Percentiles rank a stretch among this genome's conserved stretches.
Evolutionary conservation across 805 yeast species (phyloP).

Genomic region (Myxozyma kluyveri): DNA sequence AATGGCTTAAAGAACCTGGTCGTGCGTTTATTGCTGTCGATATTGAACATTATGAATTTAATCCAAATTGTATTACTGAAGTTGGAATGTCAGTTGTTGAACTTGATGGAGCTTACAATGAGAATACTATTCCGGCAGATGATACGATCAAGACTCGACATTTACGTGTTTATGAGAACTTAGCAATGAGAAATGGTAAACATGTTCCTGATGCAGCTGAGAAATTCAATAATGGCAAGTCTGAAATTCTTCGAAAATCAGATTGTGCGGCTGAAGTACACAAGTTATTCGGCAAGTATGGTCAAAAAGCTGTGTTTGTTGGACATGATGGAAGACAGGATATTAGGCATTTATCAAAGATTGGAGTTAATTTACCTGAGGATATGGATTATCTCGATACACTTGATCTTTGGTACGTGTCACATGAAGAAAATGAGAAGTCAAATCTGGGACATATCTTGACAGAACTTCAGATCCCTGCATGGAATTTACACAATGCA

Average conservation of each 20-base stretch:
- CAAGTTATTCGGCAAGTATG: conserved; percentile 1
- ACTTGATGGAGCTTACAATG: background rate
- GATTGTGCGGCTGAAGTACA: conserved; percentile 1
- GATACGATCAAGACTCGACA: conserved; percentile 2
- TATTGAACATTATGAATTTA: conserved; percentile 14
- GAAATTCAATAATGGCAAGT: conserved; percentile 16
- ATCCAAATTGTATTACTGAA: conserved; percentile 9
- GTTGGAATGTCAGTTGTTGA: conserved; percentile 14
- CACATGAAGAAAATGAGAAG: conserved; percentile 4
- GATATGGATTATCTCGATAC: conserved; percentile 3
- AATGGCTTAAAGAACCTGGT: conserved; percentile 1
- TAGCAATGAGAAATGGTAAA: conserved; percentile 14
- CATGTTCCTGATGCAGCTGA: conserved; percentile 16
- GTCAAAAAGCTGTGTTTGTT: conserved; percentile 9
- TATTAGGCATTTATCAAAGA: conserved; percentile 4
- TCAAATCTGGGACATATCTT: conserved; percentile 1
- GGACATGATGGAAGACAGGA: conserved; percentile 21
- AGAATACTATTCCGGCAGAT: background rate
- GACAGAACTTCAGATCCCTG: background rate
- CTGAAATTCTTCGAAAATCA: conserved; percentile 4
- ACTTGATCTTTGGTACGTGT: conserved; percentile 7
- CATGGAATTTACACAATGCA: conserved; percentile 26
- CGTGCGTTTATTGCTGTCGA: conserved; percentile 17
- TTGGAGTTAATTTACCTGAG: conserved; percentile 6
- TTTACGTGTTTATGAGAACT: conserved; percentile 8